These are phyloP conservation scores for Spathaspora jeffriesii DNA, from an alignment of 1,139 yeast species.

Conservation along the genomic window DNA sequence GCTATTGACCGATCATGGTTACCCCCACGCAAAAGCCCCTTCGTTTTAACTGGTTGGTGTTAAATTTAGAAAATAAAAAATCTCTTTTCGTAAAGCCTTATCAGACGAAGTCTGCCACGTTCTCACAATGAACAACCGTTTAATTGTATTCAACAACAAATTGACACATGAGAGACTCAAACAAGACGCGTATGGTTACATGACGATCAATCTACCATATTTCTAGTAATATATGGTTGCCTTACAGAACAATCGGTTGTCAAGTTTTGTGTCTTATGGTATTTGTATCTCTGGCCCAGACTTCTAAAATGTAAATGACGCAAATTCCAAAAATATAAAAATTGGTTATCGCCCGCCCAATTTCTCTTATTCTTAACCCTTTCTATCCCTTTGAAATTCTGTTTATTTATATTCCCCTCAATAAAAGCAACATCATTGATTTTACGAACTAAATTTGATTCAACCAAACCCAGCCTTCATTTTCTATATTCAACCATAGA, in stretches of 20 bases:
- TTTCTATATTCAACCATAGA: slow-evolving; percentile 2
- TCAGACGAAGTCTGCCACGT: background rate
- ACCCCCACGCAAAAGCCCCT: background rate
- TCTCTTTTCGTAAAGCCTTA: slow-evolving; percentile 1
- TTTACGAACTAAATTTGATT: background rate
- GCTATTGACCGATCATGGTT: background rate
- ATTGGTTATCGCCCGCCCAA: slow-evolving; percentile 1
- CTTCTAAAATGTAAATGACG: background rate
- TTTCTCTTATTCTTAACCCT: background rate
- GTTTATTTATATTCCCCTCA: background rate
- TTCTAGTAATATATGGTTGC: background rate
- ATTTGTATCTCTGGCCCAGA: background rate
- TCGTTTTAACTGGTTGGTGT: background rate
- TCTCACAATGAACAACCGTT: background rate
- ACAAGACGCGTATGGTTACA: background rate
- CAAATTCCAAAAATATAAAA: background rate
- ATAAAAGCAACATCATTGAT: background rate
- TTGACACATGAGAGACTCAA: background rate
- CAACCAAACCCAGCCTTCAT: background rate
- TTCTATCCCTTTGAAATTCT: background rate
- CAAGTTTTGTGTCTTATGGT: background rate
- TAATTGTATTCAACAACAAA: background rate
- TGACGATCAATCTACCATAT: background rate
- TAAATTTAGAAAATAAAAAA: background rate
- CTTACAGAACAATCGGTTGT: background rate